These are phyloP conservation scores for Gossypium davidsonii DNA, from an alignment of 441 rosid species.

Conservation along the genomic window DNA sequence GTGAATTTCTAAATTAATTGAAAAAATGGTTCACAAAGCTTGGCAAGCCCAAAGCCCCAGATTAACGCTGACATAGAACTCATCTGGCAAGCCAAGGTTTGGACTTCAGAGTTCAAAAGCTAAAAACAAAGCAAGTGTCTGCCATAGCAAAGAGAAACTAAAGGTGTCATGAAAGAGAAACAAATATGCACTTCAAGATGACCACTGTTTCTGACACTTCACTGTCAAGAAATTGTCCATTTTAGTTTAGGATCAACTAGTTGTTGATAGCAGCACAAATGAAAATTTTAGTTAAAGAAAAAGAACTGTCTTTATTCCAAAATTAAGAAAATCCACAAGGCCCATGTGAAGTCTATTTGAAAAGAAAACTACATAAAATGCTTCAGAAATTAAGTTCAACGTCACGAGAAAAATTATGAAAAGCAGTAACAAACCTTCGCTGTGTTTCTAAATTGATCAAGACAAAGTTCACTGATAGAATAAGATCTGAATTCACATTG, in stretches of 20 bases:
- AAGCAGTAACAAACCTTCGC: slow-evolving; percentile 57
- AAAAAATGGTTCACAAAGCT: neutral
- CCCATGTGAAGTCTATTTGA: neutral
- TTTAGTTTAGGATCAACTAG: neutral
- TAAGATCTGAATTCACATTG: slow-evolving; percentile 93
- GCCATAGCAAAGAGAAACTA: slow-evolving; percentile 5
- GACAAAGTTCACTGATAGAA: slow-evolving; percentile 69
- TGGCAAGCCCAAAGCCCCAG: neutral
- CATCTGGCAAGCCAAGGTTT: neutral
- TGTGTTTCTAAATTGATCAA: slow-evolving; percentile 67
- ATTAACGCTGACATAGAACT: neutral
- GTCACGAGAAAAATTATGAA: neutral
- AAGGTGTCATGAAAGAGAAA: neutral
- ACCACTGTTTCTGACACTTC: neutral
- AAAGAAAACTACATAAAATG: neutral
- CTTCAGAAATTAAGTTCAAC: neutral
- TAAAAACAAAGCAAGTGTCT: neutral
- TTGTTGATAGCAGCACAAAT: neutral
- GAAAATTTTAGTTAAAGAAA: neutral
- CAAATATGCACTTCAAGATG: neutral
- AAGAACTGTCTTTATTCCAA: neutral
- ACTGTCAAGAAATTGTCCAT: neutral
- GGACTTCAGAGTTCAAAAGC: slow-evolving; percentile 3
- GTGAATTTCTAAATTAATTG: neutral
- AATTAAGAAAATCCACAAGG: neutral